Conservation (phyloP, 192 early-diverging fungal genomes). For the Globomyces pollinis-pini region DNA sequence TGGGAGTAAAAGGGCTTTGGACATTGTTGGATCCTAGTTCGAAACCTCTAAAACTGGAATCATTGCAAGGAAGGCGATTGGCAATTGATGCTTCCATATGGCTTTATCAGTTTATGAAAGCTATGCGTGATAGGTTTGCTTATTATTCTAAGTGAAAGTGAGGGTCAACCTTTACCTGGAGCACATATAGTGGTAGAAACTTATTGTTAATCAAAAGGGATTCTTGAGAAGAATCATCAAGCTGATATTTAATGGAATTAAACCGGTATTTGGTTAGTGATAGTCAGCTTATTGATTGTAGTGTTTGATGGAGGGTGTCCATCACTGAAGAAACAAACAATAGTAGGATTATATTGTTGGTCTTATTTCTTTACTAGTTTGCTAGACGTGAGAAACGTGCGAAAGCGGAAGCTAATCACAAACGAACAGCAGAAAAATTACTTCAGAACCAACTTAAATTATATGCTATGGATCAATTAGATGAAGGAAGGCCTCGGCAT, state of each 20-base stretch:
- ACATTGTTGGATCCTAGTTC: constrained; percentile 69
- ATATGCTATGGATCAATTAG: constrained; percentile 43
- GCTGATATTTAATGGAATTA: constrained; percentile 79
- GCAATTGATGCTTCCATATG: constrained; percentile 96
- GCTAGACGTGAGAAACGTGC: constrained; percentile 37
- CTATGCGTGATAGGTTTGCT: constrained; percentile 85
- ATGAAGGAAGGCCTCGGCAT: constrained; percentile 5
- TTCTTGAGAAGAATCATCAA: constrained; percentile 94
- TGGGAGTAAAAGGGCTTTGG: constrained; percentile 97
- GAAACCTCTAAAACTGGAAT: constrained; percentile 71
- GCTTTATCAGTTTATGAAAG: constrained; percentile 94
- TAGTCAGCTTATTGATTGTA: too few species aligned
- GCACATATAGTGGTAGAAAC: constrained; percentile 82
- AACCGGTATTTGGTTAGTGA: constrained; percentile 93
- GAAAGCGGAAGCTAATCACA: constrained; percentile 42
- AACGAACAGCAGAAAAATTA: constrained; percentile 75
- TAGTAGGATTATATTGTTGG: too few species aligned
- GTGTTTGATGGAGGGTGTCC: constrained; percentile 95
- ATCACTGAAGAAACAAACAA: constrained; percentile 68
- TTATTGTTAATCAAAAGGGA: too few species aligned
- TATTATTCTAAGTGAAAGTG: constrained; percentile 20
- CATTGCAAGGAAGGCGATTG: constrained; percentile 62
- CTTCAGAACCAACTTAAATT: constrained; percentile 72
- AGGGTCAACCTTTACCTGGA: constrained; percentile 72
- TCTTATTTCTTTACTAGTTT: too few species aligned